phyloP scores from a whole-genome alignment of 768 basidiomycete genomes.

The Lentinula sp. region DNA sequence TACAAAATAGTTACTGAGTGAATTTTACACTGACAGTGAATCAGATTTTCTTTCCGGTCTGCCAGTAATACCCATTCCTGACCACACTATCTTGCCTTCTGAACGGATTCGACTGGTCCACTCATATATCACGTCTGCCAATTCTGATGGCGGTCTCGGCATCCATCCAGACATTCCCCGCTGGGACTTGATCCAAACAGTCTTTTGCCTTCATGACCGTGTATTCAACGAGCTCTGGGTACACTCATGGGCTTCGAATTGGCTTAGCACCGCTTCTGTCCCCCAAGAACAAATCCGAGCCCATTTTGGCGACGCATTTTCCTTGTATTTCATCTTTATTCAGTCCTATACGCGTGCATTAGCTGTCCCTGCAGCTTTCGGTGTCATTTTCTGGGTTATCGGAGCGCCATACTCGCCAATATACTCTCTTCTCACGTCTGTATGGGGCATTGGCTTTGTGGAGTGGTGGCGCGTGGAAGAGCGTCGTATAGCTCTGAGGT shows the following conservation, averaged over 20 bases:
- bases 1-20: neutral
- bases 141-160: constrained; percentile 75
- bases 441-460: constrained; percentile 84
- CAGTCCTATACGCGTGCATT: constrained; percentile 79
- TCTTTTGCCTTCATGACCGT: constrained; percentile 85
- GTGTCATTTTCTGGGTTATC: constrained; percentile 63
- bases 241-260: constrained; percentile 50
- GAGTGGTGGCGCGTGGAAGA: constrained; percentile 92
- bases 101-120: constrained; percentile 78
- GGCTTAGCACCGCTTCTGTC: neutral
- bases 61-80: constrained; percentile 42
- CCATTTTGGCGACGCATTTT: constrained; percentile 75
- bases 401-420: constrained; percentile 66
- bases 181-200: constrained; percentile 77
- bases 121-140: constrained; percentile 59
- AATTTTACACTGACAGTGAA: constrained; percentile 51
- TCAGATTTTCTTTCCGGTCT: constrained; percentile 75
- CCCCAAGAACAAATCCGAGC: neutral
- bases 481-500: constrained; percentile 73
- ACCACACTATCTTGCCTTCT: constrained; percentile 52
- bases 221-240: constrained; percentile 79
- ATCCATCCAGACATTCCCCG: constrained; percentile 63
- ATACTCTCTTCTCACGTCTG: constrained; percentile 69
- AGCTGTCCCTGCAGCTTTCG: constrained; percentile 67
- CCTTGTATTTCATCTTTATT: constrained; percentile 88